Conservation (phyloP, 371 early-diverging fungal species). For the Blakeslea trispora region DNA sequence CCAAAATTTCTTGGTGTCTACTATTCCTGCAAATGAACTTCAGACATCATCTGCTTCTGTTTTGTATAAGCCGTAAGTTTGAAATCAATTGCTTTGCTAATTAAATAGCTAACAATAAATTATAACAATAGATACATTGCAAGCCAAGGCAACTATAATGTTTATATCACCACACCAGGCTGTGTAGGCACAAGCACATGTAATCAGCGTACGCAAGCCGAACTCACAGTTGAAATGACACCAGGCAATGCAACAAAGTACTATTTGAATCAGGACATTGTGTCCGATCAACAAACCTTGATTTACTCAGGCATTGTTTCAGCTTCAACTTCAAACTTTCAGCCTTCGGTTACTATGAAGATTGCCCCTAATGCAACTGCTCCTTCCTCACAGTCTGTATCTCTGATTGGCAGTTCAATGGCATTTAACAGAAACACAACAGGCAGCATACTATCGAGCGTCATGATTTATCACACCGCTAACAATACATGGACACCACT, state of each 20-base stretch:
- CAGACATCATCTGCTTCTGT: conserved; percentile 44
- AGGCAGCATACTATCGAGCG: conserved; percentile 30
- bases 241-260: conserved; percentile 35
- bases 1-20: conserved; percentile 39
- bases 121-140: conserved; percentile 48
- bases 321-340: conserved; percentile 31
- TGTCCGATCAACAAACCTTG: conserved; percentile 40
- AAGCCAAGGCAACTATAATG: conserved; percentile 63
- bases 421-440: conserved; percentile 39
- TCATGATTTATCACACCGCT: conserved; percentile 36
- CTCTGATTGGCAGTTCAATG: conserved; percentile 34
- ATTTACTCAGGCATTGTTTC: conserved; percentile 55
- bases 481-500: conserved; percentile 32
- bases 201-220: conserved; percentile 48
- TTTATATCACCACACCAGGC: conserved; percentile 67
- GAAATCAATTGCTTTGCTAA: not conserved
- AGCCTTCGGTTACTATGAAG: conserved; percentile 30
- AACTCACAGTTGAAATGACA: conserved; percentile 44
- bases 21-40: conserved; percentile 37
- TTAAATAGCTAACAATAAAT: not conserved
- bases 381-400: conserved; percentile 21
- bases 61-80: conserved; percentile 50
- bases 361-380: conserved; percentile 25
- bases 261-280: conserved; percentile 46
- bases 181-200: conserved; percentile 66